Conservation (phyloP, 2,329 filamentous ascomycete genomes). For the Aspergillus brasiliensis region DNA sequence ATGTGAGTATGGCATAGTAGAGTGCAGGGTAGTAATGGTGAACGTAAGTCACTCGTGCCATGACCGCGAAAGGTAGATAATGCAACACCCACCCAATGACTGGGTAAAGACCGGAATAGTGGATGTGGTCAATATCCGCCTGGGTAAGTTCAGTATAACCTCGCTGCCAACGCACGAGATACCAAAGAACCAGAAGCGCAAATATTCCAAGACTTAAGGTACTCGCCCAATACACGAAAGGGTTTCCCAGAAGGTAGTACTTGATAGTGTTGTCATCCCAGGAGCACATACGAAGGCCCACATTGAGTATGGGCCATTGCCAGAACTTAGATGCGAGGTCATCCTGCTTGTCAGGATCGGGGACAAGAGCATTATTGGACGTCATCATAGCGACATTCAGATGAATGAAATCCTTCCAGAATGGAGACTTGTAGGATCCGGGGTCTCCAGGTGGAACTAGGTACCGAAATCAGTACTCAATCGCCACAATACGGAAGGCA, state of each 20-base stretch:
- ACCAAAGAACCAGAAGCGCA: conserved; percentile 74
- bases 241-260: conserved; percentile 98
- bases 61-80: conserved; percentile 92
- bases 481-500: not conserved
- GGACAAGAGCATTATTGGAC: conserved; percentile 96
- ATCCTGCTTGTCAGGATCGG: conserved; percentile 98
- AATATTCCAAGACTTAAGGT: conserved; percentile 77
- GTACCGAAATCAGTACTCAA: conserved; percentile 10
- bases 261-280: conserved; percentile 97
- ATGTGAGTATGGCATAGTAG: conserved; percentile 90
- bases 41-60: conserved; percentile 98
- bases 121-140: conserved; percentile 86
- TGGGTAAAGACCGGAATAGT: conserved; percentile 90
- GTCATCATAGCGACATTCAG: conserved; percentile 99
- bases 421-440: conserved; percentile 92
- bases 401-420: conserved; percentile 96
- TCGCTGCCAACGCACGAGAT: conserved; percentile 92
- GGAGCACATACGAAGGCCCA: conserved; percentile 96
- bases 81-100: conserved; percentile 93
- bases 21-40: conserved; percentile 99
- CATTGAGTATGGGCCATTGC: conserved; percentile 96
- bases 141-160: conserved; percentile 82
- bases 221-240: conserved; percentile 91
- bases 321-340: conserved; percentile 95
- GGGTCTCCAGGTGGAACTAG: conserved; percentile 85